These are phyloP conservation scores for Phyllosticta citriasiana DNA, from an alignment of 2,329 filamentous ascomycete species.

Conservation along the genomic window DNA sequence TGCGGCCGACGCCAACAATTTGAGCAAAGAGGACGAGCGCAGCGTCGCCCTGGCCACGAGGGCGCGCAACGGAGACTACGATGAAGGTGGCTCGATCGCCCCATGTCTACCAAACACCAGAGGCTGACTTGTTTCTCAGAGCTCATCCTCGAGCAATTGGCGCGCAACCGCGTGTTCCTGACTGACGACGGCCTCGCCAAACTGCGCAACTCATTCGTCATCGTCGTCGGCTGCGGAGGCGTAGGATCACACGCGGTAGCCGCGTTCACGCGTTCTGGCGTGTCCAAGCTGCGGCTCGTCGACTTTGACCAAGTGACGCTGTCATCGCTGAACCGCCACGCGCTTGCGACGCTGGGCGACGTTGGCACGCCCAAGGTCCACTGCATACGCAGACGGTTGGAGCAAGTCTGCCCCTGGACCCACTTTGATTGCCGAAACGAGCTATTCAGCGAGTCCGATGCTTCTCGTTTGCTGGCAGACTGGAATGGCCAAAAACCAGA, in stretches of 20 bases:
- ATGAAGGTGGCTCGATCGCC: constrained; percentile 40
- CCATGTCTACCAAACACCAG: not conserved
- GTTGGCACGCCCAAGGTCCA: constrained; percentile 89
- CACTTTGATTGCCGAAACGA: constrained; percentile 78
- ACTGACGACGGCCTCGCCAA: constrained; percentile 69
- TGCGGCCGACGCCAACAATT: constrained; percentile 33
- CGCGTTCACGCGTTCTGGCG: constrained; percentile 78
- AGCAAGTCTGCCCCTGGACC: constrained; percentile 86
- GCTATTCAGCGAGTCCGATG: constrained; percentile 63
- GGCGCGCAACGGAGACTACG: constrained; percentile 54
- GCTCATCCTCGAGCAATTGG: constrained; percentile 87
- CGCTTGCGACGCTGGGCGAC: constrained; percentile 85
- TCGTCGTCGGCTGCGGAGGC: constrained; percentile 87
- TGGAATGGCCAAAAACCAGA: constrained; percentile 63
- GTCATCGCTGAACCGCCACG: constrained; percentile 90
- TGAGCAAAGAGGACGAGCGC: constrained; percentile 46
- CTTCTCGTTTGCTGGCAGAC: constrained; percentile 54
- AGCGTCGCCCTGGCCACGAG: constrained; percentile 48
- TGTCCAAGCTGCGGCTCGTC: constrained; percentile 76
- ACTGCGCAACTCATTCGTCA: constrained; percentile 70
- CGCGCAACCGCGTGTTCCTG: constrained; percentile 85
- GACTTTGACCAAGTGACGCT: constrained; percentile 98
- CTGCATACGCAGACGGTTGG: constrained; percentile 66
- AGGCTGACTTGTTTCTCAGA: constrained; percentile 39
- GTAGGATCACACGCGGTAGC: constrained; percentile 88